Base-by-base conservation (phyloP, 2,329 filamentous ascomycete genomes). In the Epichloe brachyelytri region DNA sequence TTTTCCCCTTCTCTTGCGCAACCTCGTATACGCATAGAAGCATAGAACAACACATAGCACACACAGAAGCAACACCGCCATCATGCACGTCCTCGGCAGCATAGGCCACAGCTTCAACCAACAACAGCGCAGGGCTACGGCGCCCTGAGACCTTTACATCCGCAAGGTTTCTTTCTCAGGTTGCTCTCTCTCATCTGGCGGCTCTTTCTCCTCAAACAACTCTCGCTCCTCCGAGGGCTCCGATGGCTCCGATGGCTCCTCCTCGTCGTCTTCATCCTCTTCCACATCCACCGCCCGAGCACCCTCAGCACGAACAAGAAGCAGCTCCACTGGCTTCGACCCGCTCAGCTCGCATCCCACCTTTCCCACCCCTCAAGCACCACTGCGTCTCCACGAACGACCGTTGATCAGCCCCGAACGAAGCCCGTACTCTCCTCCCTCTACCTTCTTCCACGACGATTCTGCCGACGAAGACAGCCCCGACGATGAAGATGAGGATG, bases 151-250 rank as follows among this genome's bases (percentile, higher is more conserved):
- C 49, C 62, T 70, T 22, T 65, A 68, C 54, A 69, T 70, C 52
- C 66, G 68, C 59, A 70, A 70, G 59, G 57, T 70, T 46, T 70
- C 67, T 43, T 67, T 69, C 57, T 69, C 68, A 17, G 68, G 67
- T 54, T 66, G 62, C 49, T 69, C 67, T 1, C 63, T 69, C 50
- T 65, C 64, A 6, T 66, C 64, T 5, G 66, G 60, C 55, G 63
- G 64, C 59, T 69, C 43, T 46, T 70, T 67, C 47, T 67, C 68
- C 57, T 69, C 68, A 17, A 67, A 67, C 54, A 66, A 61, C 49
- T 69, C 67, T 1, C 63, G 68, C 50, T 65, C 64, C 7, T 66
- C 64, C 6, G 66, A 60, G 54, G 63, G 64, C 59, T 69, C 43
- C 5, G 37, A n/a, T 5, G 37, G 5, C 37, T 22, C 20, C 4